Evolutionary conservation across 2,329 filamentous ascomycete genomes (phyloP).

Genomic region (Septoria petroselini): DNA sequence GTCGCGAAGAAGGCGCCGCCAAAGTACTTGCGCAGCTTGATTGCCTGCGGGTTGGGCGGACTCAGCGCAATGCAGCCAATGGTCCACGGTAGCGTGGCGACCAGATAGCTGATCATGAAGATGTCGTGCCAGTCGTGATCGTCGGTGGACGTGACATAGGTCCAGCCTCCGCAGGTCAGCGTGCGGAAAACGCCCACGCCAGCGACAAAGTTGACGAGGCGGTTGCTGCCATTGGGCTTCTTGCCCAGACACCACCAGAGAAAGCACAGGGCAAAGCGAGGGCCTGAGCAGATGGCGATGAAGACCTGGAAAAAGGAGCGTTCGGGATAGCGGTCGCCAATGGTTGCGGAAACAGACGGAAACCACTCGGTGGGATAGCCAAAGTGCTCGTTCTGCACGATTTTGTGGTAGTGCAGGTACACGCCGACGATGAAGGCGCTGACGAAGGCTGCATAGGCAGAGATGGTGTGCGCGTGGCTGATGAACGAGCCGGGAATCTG

Average conservation of each 20-base stretch:
- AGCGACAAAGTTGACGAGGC: slow-evolving; percentile 75
- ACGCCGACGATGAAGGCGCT: slow-evolving; percentile 77
- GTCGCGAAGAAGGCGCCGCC: slow-evolving; percentile 85
- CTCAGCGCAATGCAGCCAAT: slow-evolving; percentile 84
- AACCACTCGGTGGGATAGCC: slow-evolving; percentile 60
- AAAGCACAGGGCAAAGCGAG: slow-evolving; percentile 83
- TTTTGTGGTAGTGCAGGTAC: slow-evolving; percentile 88
- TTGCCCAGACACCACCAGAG: slow-evolving; percentile 89
- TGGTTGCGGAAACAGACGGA: slow-evolving; percentile 62
- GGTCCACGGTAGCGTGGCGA: slow-evolving; percentile 94
- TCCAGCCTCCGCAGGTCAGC: slow-evolving; percentile 94
- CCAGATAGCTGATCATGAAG: slow-evolving; percentile 97
- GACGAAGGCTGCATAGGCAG: slow-evolving; percentile 83
- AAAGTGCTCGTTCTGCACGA: slow-evolving; percentile 79
- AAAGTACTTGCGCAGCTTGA: slow-evolving; percentile 85
- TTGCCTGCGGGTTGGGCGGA: slow-evolving; percentile 74
- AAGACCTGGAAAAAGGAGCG: slow-evolving; percentile 96
- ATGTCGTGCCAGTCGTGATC: slow-evolving; percentile 99
- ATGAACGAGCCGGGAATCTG: slow-evolving; percentile 82
- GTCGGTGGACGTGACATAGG: slow-evolving; percentile 96
- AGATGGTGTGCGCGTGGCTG: slow-evolving; percentile 77
- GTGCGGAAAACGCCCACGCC: slow-evolving; percentile 81
- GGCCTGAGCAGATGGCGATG: slow-evolving; percentile 93
- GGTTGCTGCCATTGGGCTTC: slow-evolving; percentile 57
- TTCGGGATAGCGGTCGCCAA: slow-evolving; percentile 95